Percentiles rank a stretch among this genome's conserved stretches.
These are phyloP conservation scores for Xylaria sp. DNA, from an alignment of 2,329 filamentous ascomycete genomes.

Conservation along the genomic window DNA sequence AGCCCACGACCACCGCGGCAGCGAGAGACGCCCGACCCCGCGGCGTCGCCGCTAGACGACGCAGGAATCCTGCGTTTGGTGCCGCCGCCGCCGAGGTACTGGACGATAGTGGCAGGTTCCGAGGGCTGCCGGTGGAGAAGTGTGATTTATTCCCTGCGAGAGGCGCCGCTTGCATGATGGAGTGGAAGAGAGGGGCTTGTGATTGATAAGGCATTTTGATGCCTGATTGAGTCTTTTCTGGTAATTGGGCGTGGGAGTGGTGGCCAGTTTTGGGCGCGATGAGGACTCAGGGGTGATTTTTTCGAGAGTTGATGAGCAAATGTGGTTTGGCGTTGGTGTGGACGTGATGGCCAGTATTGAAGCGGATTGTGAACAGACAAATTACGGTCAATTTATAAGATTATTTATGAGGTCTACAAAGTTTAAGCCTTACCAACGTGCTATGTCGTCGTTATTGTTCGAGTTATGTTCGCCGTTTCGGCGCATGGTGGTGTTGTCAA, in stretches of 20 bases:
- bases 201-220: constrained; percentile 8
- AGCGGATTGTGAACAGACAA: not conserved
- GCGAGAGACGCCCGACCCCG: constrained; percentile 25
- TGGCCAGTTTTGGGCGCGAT: not conserved
- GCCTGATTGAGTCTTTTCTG: not conserved
- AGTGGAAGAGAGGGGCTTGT: constrained; percentile 10
- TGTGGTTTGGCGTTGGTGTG: not conserved
- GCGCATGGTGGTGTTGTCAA: not conserved
- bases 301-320: no score
- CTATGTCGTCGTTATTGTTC: not conserved
- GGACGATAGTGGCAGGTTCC: not conserved
- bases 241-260: not conserved
- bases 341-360: not conserved
- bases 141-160: not conserved
- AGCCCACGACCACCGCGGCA: constrained; percentile 10
- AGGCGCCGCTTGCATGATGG: not conserved
- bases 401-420: constrained; percentile 11
- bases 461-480: constrained; percentile 9
- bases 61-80: constrained; percentile 5
- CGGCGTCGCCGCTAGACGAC: constrained; percentile 21
- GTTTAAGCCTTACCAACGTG: not conserved
- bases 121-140: constrained; percentile 11
- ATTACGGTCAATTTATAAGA: not conserved
- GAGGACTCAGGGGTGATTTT: not conserved
- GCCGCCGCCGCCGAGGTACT: not conserved